Evolutionary conservation across 2,329 filamentous ascomycete genomes (phyloP), one percentile per base, ranked within the genome.

Genomic region (Fusarium armeniacum): DNA sequence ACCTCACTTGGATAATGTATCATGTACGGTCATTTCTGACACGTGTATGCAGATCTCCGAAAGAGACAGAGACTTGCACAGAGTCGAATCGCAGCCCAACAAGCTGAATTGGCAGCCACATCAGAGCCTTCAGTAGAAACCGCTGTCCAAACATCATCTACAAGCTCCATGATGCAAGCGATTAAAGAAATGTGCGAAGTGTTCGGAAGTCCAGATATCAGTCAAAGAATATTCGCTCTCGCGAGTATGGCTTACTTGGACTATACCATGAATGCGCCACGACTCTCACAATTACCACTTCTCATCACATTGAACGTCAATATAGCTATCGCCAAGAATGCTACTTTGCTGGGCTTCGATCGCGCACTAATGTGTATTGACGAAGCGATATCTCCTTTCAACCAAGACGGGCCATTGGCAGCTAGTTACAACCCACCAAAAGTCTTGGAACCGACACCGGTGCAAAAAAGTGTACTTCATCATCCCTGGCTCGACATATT

Each of bases 401-500:
- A 63, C 28, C 26, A 47, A 6, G 28, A 46, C 11, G 62, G 62
- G 0, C 62, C 63, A 3, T 43, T 22, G 4, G 6, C 5, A 5
- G 9, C 30, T 28, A 22, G n/a, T n/a, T n/a, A 24, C 2, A 38
- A 40, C 0, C 35, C 15, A 0, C 63, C 64, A 2, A 16, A 4
- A 4, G 15, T 11, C 1, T 45, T 67, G 2, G 35, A 52, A 1
- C 65, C 65, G 0, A 68, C 65, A 3, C 7, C 41, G 0, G 52
- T 59, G 0, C 65, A 68, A 6, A 63, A 36, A 4, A 3, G 40
- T 0, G 16, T 68, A 1, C 0, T 47, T 5, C 65, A 68, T 16
- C 64, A 68, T 9, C 65, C 65, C 0, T 68, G 65, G 65, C 58
- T 68, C 0, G 65, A 68, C 18, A 56, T 65, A 4, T 68, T 68